Conservation (phyloP, 192 early-diverging fungal species). For the Bifiguratus adelaidae region DNA sequence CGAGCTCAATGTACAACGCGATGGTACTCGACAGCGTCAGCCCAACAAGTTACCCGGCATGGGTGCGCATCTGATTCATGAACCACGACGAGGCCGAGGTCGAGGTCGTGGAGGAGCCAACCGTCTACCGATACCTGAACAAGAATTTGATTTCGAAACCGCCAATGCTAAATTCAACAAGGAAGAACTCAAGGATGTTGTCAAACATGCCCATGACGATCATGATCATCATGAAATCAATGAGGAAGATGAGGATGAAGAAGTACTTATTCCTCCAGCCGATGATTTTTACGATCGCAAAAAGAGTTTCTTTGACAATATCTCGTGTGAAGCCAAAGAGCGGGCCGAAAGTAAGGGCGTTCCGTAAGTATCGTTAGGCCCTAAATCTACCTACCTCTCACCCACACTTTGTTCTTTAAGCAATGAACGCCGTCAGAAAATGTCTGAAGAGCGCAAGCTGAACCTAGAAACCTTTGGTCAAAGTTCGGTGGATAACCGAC, state of each 20-base stretch:
- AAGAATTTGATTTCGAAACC: constrained; percentile 93
- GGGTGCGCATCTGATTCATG: constrained; percentile 32
- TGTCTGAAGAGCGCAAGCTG: constrained; percentile 77
- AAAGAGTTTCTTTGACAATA: constrained; percentile 93
- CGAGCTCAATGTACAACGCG: constrained; percentile 25
- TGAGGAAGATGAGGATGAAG: constrained; percentile 39
- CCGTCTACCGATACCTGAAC: constrained; percentile 43
- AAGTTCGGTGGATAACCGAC: constrained; percentile 53
- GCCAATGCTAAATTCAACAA: constrained; percentile 95
- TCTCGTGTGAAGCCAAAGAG: constrained; percentile 93
- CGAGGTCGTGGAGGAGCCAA: no score
- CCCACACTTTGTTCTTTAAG: constrained; percentile 7
- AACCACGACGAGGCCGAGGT: no score
- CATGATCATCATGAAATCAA: constrained; percentile 19
- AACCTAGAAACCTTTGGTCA: constrained; percentile 99
- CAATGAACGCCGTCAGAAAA: constrained; percentile 58
- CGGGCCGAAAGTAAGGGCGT: constrained; percentile 35
- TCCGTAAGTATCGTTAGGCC: neutral
- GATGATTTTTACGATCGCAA: constrained; percentile 66
- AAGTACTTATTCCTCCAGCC: constrained; percentile 34
- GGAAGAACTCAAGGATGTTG: constrained; percentile 71
- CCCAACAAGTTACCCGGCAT: constrained; percentile 38
- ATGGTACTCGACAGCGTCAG: constrained; percentile 17
- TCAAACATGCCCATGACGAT: constrained; percentile 29
- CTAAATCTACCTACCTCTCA: neutral